Conservation (phyloP, 2,329 filamentous ascomycete species). For the Teratosphaeria nubilosa region DNA sequence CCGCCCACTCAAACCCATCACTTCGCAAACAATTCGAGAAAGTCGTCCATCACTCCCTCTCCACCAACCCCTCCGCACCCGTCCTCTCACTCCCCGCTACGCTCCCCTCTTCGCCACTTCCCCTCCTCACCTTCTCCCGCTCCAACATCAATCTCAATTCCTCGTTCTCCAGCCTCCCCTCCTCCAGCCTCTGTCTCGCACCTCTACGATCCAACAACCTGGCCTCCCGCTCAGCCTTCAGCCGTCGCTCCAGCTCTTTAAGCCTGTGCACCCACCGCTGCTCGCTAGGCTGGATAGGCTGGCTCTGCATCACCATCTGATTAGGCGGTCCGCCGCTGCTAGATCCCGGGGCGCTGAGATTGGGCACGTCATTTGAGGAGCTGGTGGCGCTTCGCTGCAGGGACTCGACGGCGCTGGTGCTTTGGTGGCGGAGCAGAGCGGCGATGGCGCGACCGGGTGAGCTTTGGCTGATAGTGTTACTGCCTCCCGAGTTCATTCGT, state of each 20-base stretch:
- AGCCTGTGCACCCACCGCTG: conserved; percentile 77
- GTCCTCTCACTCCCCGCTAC: conserved; percentile 1
- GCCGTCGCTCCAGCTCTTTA: conserved; percentile 74
- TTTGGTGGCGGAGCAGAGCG: conserved; percentile 47
- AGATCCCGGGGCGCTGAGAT: background rate
- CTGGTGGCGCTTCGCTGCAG: conserved; percentile 8
- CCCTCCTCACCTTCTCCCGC: conserved; percentile 39
- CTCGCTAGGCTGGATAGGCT: conserved; percentile 43
- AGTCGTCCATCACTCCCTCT: background rate
- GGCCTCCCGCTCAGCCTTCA: conserved; percentile 84
- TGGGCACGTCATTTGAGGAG: conserved; percentile 16
- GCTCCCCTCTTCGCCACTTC: conserved; percentile 5
- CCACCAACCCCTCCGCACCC: background rate
- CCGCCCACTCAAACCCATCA: background rate
- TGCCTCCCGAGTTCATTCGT: background rate
- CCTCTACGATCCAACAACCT: conserved; percentile 74
- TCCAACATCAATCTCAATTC: conserved; percentile 57
- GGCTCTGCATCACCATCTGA: conserved; percentile 33
- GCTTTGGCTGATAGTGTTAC: background rate
- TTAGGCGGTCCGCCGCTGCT: conserved; percentile 17
- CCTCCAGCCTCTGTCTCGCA: conserved; percentile 68
- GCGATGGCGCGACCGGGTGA: conserved; percentile 22
- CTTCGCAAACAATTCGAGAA: background rate
- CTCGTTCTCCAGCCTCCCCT: conserved; percentile 63
- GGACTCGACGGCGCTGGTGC: conserved; percentile 41